These are phyloP conservation scores for Ganoderma multipileum DNA, from an alignment of 1,284 basidiomycete genomes.

Conservation along the genomic window DNA sequence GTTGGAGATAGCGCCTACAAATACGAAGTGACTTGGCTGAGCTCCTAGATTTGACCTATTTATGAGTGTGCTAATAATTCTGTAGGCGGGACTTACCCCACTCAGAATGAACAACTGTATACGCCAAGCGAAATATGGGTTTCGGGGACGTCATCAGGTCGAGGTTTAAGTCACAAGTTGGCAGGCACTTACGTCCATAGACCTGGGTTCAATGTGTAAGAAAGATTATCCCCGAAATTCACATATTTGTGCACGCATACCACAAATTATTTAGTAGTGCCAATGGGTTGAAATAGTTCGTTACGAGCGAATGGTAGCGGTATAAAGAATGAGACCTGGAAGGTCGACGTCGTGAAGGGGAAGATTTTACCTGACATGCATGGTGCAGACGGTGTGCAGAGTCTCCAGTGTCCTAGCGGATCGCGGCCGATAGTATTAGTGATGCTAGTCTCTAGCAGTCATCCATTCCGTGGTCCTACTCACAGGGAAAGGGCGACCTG, in stretches of 20 bases:
- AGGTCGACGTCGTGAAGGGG: neutral
- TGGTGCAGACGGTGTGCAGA: neutral
- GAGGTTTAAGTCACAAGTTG: neutral
- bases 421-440: neutral
- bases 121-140: neutral
- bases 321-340: neutral
- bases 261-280: neutral
- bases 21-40: neutral
- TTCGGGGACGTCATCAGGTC: neutral
- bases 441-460: neutral
- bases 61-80: neutral
- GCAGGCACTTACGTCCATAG: neutral
- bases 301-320: neutral
- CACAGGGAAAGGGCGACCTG: neutral
- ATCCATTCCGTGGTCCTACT: neutral
- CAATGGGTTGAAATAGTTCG: neutral
- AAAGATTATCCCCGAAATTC: neutral
- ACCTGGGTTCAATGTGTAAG: neutral
- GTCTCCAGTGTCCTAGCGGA: neutral
- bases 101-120: neutral
- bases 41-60: neutral
- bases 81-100: neutral
- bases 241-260: neutral
- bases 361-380: neutral
- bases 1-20: neutral